Evolutionary conservation across 2,329 filamentous ascomycete genomes (phyloP).

Genomic region (Diaporthe aspalathi): DNA sequence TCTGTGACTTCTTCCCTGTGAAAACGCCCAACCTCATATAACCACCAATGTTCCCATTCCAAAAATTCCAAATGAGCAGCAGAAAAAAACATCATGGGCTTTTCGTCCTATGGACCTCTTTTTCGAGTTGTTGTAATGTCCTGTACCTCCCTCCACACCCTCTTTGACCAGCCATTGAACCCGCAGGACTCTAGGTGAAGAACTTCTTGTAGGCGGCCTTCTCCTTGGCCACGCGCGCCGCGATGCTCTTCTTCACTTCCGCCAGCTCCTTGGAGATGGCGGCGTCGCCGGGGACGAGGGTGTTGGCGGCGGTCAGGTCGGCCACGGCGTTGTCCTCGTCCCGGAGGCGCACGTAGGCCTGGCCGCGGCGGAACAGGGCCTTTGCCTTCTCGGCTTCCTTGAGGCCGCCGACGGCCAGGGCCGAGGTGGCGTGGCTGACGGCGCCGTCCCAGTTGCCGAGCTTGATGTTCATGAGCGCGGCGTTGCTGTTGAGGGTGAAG

Average conservation of each 20-base stretch:
- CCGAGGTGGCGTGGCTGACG: conserved; percentile 75
- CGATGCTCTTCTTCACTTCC: conserved; percentile 80
- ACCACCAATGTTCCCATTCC: conserved; percentile 18
- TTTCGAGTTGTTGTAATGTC: not conserved
- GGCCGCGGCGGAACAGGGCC: conserved; percentile 84
- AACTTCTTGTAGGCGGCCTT: conserved; percentile 94
- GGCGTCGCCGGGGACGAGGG: conserved; percentile 79
- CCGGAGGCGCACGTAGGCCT: conserved; percentile 80
- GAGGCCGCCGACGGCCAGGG: conserved; percentile 74
- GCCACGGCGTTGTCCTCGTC: conserved; percentile 85
- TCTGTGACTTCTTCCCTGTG: conserved; percentile 42
- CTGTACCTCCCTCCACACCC: not conserved
- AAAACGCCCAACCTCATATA: conserved; percentile 31
- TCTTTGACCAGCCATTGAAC: conserved; percentile 13
- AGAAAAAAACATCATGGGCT: not conserved
- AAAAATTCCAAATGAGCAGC: not conserved
- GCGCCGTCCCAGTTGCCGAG: conserved; percentile 77
- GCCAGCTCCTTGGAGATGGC: conserved; percentile 80
- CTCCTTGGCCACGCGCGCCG: conserved; percentile 83
- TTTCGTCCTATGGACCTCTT: not conserved
- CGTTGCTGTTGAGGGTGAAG: conserved; percentile 89
- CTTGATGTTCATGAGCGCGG: conserved; percentile 87
- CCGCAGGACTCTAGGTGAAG: conserved; percentile 66
- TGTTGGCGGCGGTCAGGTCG: conserved; percentile 80
- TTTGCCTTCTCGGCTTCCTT: conserved; percentile 87